Base-by-base conservation (phyloP, 208 protist species). In the Trypanosoma boissoni region DNA sequence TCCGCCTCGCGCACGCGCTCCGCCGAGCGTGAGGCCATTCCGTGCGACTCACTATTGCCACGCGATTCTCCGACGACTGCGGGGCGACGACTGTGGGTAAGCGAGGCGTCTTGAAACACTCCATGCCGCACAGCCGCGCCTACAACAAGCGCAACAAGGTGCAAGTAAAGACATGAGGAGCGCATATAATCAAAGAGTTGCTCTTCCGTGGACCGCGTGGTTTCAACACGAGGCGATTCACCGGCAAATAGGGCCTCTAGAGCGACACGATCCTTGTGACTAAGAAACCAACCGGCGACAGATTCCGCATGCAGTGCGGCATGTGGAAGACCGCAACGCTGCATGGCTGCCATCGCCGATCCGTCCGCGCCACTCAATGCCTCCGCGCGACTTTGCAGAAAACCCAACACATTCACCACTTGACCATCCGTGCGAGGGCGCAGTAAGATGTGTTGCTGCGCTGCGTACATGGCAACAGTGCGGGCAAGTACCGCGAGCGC, bases 391-490 rank as follows among this genome's bases (percentile, higher is more conserved):
- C n/a, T n/a, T n/a, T n/a, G 42, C 37, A 64, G n/a, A 71, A 67
- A 53, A 28, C 36, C 32, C 24, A 68, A 58, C 12, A 80, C 68
- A 56, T 82, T 83, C 53, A 77, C 54, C 21, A 71, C 77, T 28
- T 53, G 66, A 50, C 77, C 80, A 39, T 70, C 71, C 23, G 72
- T 64, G 4, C 80, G 74, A 10, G 73, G 74, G 2, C 86, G 76
- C 54, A 93, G 64, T 58, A 93, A 71, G 72, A 86, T 70, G 43
- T 77, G 83, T 32, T 72, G 68, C 18, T 78, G 83, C 23, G 82
- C 70, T n/a, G 75, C 74, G 54, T 90, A 83, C 42, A 76, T 84
- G n/a, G 71, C 29, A 14, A 88, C 61, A 10, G 56, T 53, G 32
- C 83, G 70, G 0, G 72, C 80, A n/a, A 93, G 67, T 8, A 58